A percentile compares a stretch with the other conserved stretches of the same genome.
Conservation (phyloP, 495 filamentous ascomycete species). For the Penicillium arizonense region DNA sequence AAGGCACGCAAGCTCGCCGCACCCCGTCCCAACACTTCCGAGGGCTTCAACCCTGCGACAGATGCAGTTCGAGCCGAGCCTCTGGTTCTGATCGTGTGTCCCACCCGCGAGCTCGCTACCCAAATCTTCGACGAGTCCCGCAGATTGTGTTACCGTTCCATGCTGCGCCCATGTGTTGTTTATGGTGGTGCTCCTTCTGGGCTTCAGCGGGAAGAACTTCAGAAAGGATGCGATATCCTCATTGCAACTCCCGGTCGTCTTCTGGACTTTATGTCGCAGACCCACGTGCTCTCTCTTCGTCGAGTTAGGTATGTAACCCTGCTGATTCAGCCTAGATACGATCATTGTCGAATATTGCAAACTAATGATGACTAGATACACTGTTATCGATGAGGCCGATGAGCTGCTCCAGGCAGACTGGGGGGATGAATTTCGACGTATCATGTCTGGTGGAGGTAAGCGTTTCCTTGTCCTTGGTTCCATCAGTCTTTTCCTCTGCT, state of each 20-base stretch:
- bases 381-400: conserved; percentile 94
- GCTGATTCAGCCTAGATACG: conserved; percentile 4
- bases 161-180: conserved; percentile 87
- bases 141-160: conserved; percentile 87
- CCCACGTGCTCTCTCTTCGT: conserved; percentile 63
- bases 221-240: conserved; percentile 83
- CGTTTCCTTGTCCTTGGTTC: not conserved
- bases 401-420: conserved; percentile 80
- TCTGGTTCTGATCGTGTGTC: conserved; percentile 79
- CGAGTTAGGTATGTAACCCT: conserved; percentile 62
- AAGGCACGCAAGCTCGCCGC: conserved; percentile 84
- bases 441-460: conserved; percentile 78
- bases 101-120: conserved; percentile 83
- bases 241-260: conserved; percentile 87
- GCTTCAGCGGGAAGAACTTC: conserved; percentile 68
- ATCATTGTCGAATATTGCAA: not conserved
- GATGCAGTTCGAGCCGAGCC: conserved; percentile 71
- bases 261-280: conserved; percentile 72
- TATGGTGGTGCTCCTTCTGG: conserved; percentile 77
- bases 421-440: conserved; percentile 64
- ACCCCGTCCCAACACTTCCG: conserved; percentile 61
- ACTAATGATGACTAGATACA: conserved; percentile 49
- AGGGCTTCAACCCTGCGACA: conserved; percentile 36
- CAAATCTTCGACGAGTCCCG: conserved; percentile 95
- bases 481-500: conserved; percentile 1